Conservation (phyloP, 768 basidiomycete genomes). For the Phallus indusiatus region DNA sequence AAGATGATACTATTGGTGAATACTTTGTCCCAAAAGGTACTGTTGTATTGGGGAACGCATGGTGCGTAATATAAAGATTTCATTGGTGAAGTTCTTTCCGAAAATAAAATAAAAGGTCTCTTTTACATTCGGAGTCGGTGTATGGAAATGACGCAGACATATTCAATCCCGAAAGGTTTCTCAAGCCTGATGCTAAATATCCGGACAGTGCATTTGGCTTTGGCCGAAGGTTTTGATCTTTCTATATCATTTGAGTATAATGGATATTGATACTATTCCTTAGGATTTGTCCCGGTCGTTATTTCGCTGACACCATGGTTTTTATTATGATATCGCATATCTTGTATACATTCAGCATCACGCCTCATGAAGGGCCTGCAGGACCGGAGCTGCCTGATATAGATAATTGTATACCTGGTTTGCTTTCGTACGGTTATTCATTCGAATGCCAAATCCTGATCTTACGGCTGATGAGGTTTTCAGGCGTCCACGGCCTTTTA, state of each 20-base stretch:
- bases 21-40: conserved; percentile 23
- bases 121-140: not conserved
- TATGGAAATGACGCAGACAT: not conserved
- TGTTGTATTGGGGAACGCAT: conserved; percentile 16
- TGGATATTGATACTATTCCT: not conserved
- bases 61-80: no score
- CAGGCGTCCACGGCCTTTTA: not conserved
- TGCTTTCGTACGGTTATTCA: not conserved
- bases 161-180: not conserved
- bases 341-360: conserved; percentile 10
- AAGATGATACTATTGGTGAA: not conserved
- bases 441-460: not conserved
- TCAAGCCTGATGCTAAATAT: not conserved
- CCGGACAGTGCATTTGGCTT: not conserved
- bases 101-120: not conserved
- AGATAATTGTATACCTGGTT: not conserved
- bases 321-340: conserved; percentile 8
- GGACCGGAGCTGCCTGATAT: conserved; percentile 27
- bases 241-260: not conserved
- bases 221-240: not conserved
- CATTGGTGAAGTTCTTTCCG: no score
- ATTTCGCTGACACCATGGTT: not conserved
- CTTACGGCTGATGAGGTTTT: not conserved
- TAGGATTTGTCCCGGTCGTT: not conserved
- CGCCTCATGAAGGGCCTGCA: conserved; percentile 8